Percentiles rank a stretch among this genome's conserved stretches.
phyloP scores from a whole-genome alignment of 108 stramenopile genomes.

The Fistulifera solaris region DNA sequence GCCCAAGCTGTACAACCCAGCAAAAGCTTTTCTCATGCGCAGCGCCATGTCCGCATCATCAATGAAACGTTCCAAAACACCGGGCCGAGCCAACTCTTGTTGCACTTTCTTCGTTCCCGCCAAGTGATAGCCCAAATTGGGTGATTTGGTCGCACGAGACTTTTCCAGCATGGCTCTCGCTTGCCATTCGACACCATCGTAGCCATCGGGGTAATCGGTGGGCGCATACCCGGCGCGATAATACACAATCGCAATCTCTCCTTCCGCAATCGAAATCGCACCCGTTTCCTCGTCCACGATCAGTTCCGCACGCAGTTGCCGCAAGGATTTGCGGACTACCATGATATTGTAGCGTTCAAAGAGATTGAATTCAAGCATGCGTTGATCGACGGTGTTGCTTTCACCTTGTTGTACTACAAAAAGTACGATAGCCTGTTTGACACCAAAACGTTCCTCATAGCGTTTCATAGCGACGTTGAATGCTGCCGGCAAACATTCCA shows the following conservation, averaged over 20 bases:
- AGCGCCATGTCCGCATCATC: slow-evolving; percentile 25
- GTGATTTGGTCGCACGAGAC: slow-evolving; percentile 87
- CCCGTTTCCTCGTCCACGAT: slow-evolving; percentile 36
- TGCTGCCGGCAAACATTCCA: slow-evolving; percentile 60
- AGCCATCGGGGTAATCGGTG: slow-evolving; percentile 80
- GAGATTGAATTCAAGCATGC: slow-evolving; percentile 84
- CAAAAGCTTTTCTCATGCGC: slow-evolving; percentile 56
- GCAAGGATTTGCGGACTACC: slow-evolving; percentile 73
- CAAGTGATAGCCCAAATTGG: slow-evolving; percentile 88
- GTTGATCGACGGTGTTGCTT: slow-evolving; percentile 94
- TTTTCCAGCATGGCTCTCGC: slow-evolving; percentile 76
- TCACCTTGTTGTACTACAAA: slow-evolving; percentile 95
- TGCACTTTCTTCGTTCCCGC: slow-evolving; percentile 98
- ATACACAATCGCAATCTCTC: slow-evolving; percentile 80
- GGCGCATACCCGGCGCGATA: slow-evolving; percentile 96
- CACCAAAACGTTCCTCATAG: slow-evolving; percentile 29
- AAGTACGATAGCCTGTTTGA: slow-evolving; percentile 32
- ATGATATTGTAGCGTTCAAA: slow-evolving; percentile 69
- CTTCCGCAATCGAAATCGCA: slow-evolving; percentile 18
- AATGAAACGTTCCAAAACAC: slow-evolving; percentile 81
- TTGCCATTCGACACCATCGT: slow-evolving; percentile 81
- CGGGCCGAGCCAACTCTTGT: slow-evolving; percentile 84
- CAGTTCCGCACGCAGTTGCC: slow-evolving; percentile 23
- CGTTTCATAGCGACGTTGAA: slow-evolving; percentile 62
- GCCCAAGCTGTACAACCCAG: slow-evolving; percentile 72